phyloP scores from a whole-genome alignment of 441 rosid species.

The Populus hybrid region DNA sequence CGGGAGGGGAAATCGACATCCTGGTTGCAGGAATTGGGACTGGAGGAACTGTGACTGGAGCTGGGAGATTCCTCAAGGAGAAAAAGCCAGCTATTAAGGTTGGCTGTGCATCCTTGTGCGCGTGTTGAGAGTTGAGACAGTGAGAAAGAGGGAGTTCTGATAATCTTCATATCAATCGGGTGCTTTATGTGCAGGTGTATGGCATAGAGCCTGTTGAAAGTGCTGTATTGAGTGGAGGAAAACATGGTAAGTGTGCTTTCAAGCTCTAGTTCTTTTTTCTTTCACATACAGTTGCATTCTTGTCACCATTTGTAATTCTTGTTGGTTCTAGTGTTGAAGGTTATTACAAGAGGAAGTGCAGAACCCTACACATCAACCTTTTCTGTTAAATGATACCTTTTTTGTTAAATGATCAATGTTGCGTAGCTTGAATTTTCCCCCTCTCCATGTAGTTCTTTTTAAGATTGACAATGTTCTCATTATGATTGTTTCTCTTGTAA shows the following conservation, averaged over 20 bases:
- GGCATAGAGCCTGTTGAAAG: constrained; percentile 78
- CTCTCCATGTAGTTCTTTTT: not conserved
- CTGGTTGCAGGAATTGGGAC: constrained; percentile 74
- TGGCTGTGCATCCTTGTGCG: too few species aligned
- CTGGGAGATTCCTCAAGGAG: constrained; percentile 71
- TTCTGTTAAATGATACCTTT: too few species aligned
- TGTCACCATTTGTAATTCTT: not conserved
- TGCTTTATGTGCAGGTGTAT: constrained; percentile 37
- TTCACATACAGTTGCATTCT: not conserved
- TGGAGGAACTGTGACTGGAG: constrained; percentile 74
- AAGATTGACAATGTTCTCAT: not conserved
- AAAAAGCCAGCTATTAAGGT: constrained; percentile 72
- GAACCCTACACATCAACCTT: not conserved
- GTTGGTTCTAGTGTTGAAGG: not conserved
- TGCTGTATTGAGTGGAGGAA: constrained; percentile 67
- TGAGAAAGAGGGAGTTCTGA: too few species aligned
- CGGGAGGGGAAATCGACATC: constrained; percentile 64
- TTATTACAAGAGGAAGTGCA: too few species aligned
- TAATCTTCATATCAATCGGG: not conserved
- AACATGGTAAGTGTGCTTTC: constrained; percentile 39
- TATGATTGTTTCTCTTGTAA: not conserved
- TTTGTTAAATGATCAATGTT: too few species aligned
- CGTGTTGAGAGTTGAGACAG: too few species aligned
- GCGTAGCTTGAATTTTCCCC: not conserved
- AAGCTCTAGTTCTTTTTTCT: not conserved